These are phyloP conservation scores for Penicillium concentricum DNA, from an alignment of 2,329 filamentous ascomycete species.

Conservation along the genomic window DNA sequence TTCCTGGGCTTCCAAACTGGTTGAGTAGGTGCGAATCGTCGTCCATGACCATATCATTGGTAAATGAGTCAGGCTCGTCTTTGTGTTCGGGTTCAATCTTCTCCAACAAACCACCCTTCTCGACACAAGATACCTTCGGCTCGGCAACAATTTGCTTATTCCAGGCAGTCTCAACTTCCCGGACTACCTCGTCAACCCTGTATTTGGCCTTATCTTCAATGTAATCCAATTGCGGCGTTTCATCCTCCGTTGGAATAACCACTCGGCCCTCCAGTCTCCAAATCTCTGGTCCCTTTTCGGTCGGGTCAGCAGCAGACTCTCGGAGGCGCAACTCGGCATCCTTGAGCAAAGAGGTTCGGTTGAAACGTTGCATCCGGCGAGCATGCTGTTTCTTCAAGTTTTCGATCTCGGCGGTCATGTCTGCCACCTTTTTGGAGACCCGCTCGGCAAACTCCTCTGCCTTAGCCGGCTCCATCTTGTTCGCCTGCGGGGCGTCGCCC, in stretches of 20 bases:
- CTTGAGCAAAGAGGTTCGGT: slow-evolving; percentile 67
- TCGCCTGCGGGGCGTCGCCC: slow-evolving; percentile 43
- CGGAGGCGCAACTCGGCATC: slow-evolving; percentile 75
- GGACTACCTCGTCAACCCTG: slow-evolving; percentile 68
- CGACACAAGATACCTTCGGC: slow-evolving; percentile 66
- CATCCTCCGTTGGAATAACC: slow-evolving; percentile 34
- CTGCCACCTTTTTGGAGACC: slow-evolving; percentile 68
- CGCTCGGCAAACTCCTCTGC: slow-evolving; percentile 81
- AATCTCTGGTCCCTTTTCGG: slow-evolving; percentile 57
- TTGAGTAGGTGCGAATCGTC: slow-evolving; percentile 33
- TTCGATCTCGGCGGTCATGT: slow-evolving; percentile 78
- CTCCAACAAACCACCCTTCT: slow-evolving; percentile 74
- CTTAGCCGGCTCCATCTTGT: slow-evolving; percentile 70
- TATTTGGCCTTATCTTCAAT: slow-evolving; percentile 44
- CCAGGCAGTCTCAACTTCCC: slow-evolving; percentile 70
- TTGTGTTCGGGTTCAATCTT: slow-evolving; percentile 39
- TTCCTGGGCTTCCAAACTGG: slow-evolving; percentile 32
- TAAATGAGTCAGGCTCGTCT: slow-evolving; percentile 34
- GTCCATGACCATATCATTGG: slow-evolving; percentile 38
- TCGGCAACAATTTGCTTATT: slow-evolving; percentile 65
- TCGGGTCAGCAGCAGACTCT: slow-evolving; percentile 57
- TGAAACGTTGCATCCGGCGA: slow-evolving; percentile 71
- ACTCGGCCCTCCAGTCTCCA: slow-evolving; percentile 63
- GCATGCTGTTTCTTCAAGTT: slow-evolving; percentile 78
- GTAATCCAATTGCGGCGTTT: slow-evolving; percentile 36